These are phyloP conservation scores for Periconia sp. DNA, from an alignment of 2,329 filamentous ascomycete genomes.

Conservation along the genomic window DNA sequence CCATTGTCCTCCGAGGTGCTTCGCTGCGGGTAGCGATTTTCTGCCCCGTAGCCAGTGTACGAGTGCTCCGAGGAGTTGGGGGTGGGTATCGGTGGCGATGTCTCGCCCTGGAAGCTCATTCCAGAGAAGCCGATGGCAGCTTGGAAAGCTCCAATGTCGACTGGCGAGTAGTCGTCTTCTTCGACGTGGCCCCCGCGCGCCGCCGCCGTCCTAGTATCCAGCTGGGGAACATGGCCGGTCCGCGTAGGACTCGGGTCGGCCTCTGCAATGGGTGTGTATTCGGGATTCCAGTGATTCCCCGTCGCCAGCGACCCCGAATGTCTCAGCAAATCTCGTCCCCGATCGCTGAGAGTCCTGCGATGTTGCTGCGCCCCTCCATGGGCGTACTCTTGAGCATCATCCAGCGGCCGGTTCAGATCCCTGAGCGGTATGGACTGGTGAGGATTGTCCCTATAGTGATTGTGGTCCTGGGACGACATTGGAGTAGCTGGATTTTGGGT, in stretches of 20 bases:
- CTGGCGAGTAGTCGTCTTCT: slow-evolving; percentile 50
- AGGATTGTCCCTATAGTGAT: slow-evolving; percentile 54
- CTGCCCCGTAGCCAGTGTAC: slow-evolving; percentile 43
- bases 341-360: slow-evolving; percentile 55
- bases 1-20: slow-evolving; percentile 59
- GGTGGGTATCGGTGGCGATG: slow-evolving; percentile 35
- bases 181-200: slow-evolving; percentile 30
- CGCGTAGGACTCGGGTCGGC: slow-evolving; percentile 57
- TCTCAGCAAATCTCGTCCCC: slow-evolving; percentile 55
- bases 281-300: slow-evolving; percentile 47
- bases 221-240: slow-evolving; percentile 30
- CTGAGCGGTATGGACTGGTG: slow-evolving; percentile 75
- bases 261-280: slow-evolving; percentile 61
- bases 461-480: slow-evolving; percentile 58
- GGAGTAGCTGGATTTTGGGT: slow-evolving; percentile 35
- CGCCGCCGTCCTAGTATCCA: slow-evolving; percentile 44
- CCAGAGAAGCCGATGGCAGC: slow-evolving; percentile 52
- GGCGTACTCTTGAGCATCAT: slow-evolving; percentile 36
- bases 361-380: slow-evolving; percentile 41
- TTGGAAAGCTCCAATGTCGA: slow-evolving; percentile 56
- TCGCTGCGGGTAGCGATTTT: slow-evolving; percentile 42
- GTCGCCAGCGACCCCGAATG: slow-evolving; percentile 50
- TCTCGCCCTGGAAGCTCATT: slow-evolving; percentile 52
- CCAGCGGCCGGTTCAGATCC: slow-evolving; percentile 53
- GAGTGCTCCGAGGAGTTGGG: slow-evolving; percentile 53